phyloP scores from a whole-genome alignment of 805 yeast species.

The Nakazawaea wickerhamii region DNA sequence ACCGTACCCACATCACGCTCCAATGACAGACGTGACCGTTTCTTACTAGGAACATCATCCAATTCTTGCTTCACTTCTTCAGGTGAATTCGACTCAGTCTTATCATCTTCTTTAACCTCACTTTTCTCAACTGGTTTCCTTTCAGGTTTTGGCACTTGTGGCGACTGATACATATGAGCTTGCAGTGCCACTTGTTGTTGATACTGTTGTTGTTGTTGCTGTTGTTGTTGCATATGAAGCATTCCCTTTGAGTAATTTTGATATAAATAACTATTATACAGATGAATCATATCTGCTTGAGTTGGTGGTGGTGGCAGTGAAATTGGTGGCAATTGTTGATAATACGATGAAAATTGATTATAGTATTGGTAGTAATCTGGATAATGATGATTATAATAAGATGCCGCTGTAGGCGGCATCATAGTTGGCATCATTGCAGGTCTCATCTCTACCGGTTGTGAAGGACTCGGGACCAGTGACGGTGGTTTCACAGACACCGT shows the following conservation, averaged over 20 bases:
- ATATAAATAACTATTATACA: conserved; percentile 6
- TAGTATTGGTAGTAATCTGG: conserved; percentile 8
- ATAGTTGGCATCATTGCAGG: not conserved
- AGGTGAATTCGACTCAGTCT: too few relatives aligned
- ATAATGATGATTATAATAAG: not conserved
- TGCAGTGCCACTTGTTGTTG: not conserved
- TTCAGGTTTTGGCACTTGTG: not conserved
- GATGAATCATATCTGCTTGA: conserved; percentile 5
- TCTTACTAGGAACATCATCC: too few relatives aligned
- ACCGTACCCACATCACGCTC: too few relatives aligned
- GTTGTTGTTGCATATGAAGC: not conserved
- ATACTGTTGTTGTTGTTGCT: conserved; percentile 1
- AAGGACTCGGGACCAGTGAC: too few relatives aligned
- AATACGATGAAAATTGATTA: conserved; percentile 4
- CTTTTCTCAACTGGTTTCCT: not conserved
- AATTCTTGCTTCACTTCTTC: too few relatives aligned
- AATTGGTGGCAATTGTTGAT: not conserved
- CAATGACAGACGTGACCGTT: too few relatives aligned
- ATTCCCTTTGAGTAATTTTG: conserved; percentile 1
- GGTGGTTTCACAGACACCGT: not conserved
- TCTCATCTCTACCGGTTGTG: not conserved
- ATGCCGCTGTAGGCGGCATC: not conserved
- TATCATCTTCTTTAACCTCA: too few relatives aligned
- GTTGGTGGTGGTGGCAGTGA: not conserved
- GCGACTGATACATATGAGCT: not conserved